phyloP scores from a whole-genome alignment of 768 basidiomycete genomes.

The Pleurotus eryngii region DNA sequence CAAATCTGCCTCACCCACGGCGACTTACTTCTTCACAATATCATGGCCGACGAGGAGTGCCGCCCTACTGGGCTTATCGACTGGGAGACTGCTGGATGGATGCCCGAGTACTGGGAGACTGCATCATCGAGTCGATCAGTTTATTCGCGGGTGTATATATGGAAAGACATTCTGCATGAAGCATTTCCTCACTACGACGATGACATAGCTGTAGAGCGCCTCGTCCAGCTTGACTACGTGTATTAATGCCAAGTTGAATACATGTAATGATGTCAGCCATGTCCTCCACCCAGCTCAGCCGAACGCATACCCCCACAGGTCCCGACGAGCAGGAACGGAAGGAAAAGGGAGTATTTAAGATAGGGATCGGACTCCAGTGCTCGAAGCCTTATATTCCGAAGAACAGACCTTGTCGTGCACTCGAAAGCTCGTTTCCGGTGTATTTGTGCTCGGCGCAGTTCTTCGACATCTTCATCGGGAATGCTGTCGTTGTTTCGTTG shows the following conservation, averaged over 20 bases:
- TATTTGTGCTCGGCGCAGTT: not conserved
- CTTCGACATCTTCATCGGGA: not conserved
- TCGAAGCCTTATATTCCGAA: too few relatives aligned
- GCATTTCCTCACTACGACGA: conserved; percentile 8
- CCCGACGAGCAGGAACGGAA: too few relatives aligned
- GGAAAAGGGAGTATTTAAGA: too few relatives aligned
- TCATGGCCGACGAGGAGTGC: conserved; percentile 24
- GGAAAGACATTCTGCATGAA: conserved; percentile 9
- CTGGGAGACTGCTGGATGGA: conserved; percentile 22
- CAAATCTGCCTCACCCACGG: conserved; percentile 28
- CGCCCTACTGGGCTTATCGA: conserved; percentile 19
- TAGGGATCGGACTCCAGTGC: too few relatives aligned
- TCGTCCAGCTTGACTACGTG: conserved; percentile 1
- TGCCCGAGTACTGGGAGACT: conserved; percentile 22
- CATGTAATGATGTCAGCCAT: too few relatives aligned
- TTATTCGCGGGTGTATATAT: not conserved
- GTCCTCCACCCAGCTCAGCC: too few relatives aligned
- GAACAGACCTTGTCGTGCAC: too few relatives aligned
- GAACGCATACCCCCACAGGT: too few relatives aligned
- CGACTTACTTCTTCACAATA: conserved; percentile 33
- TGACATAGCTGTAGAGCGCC: conserved; percentile 3
- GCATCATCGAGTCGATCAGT: conserved; percentile 1
- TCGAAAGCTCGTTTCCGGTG: not conserved
- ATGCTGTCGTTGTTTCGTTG: not conserved
- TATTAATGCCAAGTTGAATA: not conserved